Evolutionary conservation across 257 asterid species (phyloP), one percentile per base, ranked within the genome.

Genomic region (Solanum dulcamara): DNA sequence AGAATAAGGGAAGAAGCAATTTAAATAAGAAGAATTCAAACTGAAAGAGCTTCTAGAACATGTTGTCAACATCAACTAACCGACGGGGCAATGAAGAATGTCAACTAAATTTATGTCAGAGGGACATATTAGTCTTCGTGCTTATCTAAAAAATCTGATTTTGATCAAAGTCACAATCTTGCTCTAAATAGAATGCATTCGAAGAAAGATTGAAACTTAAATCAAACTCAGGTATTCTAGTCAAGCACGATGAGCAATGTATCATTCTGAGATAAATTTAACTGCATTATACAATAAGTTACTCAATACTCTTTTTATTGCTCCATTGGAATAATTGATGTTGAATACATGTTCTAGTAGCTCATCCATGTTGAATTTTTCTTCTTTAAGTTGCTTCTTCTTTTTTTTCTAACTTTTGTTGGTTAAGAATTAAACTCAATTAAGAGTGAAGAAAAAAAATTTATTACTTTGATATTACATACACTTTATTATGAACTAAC

Each of bases 371-470:
- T 91, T 86, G 59, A 95, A 92, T 55, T 91, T 94, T 46, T 89
- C 92, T 86, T n/a, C n/a, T n/a, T n/a, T n/a, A n/a, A n/a, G n/a
- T n/a, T n/a, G n/a, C n/a, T n/a, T n/a, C n/a, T n/a, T 93, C 95
- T 71, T 91, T 92, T 38, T 88, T 88, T 68, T 89, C 89, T 1
- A 0, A 11, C 94, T 95, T 0, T 94, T 91, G 57, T 91, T 92
- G 87, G 62, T 94, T 95, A 14, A 95, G 97, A 85, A 94, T 88
- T 18, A 92, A 86, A 60, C 90, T 95, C 90, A 95, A 83, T n/a
- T 80, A 93, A 90, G 57, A 91, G 95, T 93, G 57, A 18, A 72
- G 32, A 38, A 26, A 11, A 50, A 86, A 7, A 10, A n/a, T 38
- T 32, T 18, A 24, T 44, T 72, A 71, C 6, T 60, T 13, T 6